A percentile compares a stretch with the other conserved stretches of the same genome.
These are phyloP conservation scores for Verbascum thapsus DNA, from an alignment of 257 asterid genomes.

Conservation along the genomic window DNA sequence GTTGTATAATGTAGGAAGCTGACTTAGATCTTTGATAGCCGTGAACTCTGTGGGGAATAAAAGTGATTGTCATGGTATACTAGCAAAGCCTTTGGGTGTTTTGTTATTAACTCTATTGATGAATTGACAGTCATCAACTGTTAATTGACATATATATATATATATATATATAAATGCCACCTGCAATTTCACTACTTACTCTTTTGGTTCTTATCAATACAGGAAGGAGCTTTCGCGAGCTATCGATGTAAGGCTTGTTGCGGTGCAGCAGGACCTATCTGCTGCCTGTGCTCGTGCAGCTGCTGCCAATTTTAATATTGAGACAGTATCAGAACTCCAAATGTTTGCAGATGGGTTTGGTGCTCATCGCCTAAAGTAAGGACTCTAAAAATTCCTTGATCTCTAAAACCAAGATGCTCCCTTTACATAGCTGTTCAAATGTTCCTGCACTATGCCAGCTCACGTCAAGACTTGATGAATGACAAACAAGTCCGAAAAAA, in stretches of 20 bases:
- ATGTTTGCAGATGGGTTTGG: slow-evolving; percentile 70
- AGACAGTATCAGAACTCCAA: slow-evolving; percentile 60
- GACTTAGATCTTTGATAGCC: background rate
- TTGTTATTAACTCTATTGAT: too few species aligned
- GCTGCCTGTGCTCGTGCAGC: slow-evolving; percentile 66
- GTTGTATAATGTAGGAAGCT: slow-evolving; percentile 1
- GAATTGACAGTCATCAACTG: too few species aligned
- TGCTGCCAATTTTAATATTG: slow-evolving; percentile 69
- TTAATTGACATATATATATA: too few species aligned
- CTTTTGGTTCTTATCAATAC: slow-evolving; percentile 21
- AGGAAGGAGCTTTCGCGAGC: slow-evolving; percentile 85
- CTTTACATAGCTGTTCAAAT: background rate
- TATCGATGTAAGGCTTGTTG: slow-evolving; percentile 72
- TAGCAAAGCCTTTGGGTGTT: background rate
- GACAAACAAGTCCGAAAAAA: background rate
- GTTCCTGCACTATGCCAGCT: slow-evolving; percentile 4
- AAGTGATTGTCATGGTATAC: slow-evolving; percentile 11
- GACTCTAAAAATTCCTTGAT: slow-evolving; percentile 9
- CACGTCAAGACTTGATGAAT: background rate
- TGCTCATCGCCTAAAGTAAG: slow-evolving; percentile 70
- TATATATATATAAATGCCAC: too few species aligned
- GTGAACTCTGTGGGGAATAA: background rate
- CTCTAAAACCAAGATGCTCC: slow-evolving; percentile 9
- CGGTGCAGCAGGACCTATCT: slow-evolving; percentile 67
- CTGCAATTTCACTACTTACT: too few species aligned